These are phyloP conservation scores for Pestalotiopsis sp. DNA, from an alignment of 2,329 filamentous ascomycete species.

Conservation along the genomic window DNA sequence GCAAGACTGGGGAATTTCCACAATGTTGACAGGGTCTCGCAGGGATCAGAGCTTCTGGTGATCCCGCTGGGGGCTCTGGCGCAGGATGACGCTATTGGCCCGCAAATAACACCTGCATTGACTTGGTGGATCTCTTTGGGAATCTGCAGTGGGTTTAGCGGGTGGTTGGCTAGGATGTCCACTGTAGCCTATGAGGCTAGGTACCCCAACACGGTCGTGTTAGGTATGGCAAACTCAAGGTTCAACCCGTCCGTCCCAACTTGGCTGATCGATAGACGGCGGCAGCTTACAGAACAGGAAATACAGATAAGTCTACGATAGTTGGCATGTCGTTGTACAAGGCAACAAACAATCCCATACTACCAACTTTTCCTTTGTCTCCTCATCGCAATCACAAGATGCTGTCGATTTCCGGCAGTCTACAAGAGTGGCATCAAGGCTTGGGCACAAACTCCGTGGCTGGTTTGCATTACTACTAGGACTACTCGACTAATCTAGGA, in stretches of 20 bases:
- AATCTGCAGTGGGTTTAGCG: not conserved
- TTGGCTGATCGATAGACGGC: too few species aligned
- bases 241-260: not conserved
- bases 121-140: not conserved
- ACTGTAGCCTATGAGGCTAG: not conserved
- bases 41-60: not conserved
- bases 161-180: not conserved
- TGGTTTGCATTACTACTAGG: too few species aligned
- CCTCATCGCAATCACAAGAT: too few species aligned
- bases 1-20: not conserved
- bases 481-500: not conserved
- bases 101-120: not conserved
- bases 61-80: not conserved
- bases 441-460: too few species aligned
- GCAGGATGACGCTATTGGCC: constrained; percentile 2
- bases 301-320: too few species aligned
- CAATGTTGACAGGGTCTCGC: not conserved
- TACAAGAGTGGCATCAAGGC: too few species aligned
- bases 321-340: too few species aligned
- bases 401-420: too few species aligned
- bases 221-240: not conserved
- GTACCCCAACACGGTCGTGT: not conserved
- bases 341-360: too few species aligned
- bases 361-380: too few species aligned
- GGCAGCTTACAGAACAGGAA: too few species aligned